Evolutionary conservation across 768 basidiomycete genomes (phyloP).

Genomic region (Coprinellus micaceus): DNA sequence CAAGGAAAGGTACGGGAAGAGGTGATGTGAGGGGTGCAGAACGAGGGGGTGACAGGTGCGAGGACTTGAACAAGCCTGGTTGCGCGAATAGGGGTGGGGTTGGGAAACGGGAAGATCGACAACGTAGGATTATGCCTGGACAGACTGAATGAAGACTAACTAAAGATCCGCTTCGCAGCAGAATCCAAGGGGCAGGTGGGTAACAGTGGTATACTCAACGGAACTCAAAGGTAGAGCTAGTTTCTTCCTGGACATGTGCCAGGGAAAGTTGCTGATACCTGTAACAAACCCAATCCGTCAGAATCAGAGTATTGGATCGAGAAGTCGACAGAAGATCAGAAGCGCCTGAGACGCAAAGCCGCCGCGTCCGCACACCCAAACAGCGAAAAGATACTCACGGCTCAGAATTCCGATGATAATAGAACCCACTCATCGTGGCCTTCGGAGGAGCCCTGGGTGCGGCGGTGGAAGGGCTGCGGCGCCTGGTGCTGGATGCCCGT

Average conservation of each 20-base stretch:
- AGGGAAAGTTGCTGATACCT: slow-evolving; percentile 91
- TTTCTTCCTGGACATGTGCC: slow-evolving; percentile 68
- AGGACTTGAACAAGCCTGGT: neutral
- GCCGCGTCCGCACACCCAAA: neutral
- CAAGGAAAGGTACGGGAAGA: too few species aligned
- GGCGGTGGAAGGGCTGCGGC: slow-evolving; percentile 38
- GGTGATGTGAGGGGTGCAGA: too few species aligned
- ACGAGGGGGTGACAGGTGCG: neutral
- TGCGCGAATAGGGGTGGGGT: neutral
- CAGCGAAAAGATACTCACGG: slow-evolving; percentile 54
- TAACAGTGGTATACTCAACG: slow-evolving; percentile 40
- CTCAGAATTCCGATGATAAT: slow-evolving; percentile 90
- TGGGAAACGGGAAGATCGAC: neutral
- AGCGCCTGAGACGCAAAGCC: neutral
- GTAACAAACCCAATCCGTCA: slow-evolving; percentile 11
- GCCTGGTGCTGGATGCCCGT: slow-evolving; percentile 47
- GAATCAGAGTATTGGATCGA: neutral
- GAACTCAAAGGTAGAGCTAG: slow-evolving; percentile 82
- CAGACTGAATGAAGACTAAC: neutral
- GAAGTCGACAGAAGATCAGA: slow-evolving; percentile 1
- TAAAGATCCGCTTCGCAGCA: neutral
- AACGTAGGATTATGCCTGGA: neutral
- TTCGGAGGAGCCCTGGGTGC: slow-evolving; percentile 46
- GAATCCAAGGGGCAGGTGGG: neutral
- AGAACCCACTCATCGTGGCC: slow-evolving; percentile 86